Percentiles rank a stretch among this genome's conserved stretches.
phyloP scores from a whole-genome alignment of 1,139 yeast species.

The Suhomyces atakaporum region DNA sequence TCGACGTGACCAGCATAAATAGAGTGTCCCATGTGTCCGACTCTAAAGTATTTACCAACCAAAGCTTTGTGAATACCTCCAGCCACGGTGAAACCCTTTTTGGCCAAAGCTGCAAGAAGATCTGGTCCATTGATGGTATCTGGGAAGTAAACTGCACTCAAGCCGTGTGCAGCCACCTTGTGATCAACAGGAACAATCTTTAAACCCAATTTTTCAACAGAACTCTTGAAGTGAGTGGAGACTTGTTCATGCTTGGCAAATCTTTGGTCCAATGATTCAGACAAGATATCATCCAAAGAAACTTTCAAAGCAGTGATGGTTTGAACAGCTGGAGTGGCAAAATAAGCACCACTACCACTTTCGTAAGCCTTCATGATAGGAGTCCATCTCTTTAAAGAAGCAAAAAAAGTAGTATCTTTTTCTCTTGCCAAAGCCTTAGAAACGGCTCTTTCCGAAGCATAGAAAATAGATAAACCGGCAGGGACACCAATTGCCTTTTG shows the following conservation, averaged over 20 bases:
- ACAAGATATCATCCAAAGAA: constrained; percentile 72
- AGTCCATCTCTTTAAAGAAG: constrained; percentile 81
- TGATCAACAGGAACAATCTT: constrained; percentile 64
- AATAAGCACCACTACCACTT: constrained; percentile 78
- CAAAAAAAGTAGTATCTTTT: constrained; percentile 65
- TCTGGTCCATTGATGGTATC: constrained; percentile 70
- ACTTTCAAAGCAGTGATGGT: constrained; percentile 78
- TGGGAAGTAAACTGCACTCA: constrained; percentile 86
- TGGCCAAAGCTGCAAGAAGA: constrained; percentile 53
- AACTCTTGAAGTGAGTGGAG: constrained; percentile 66
- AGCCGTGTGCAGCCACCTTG: constrained; percentile 78
- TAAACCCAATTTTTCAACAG: constrained; percentile 59
- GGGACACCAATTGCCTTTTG: constrained; percentile 97
- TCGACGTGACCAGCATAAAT: constrained; percentile 48
- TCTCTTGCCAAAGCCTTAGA: constrained; percentile 56
- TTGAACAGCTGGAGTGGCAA: constrained; percentile 94
- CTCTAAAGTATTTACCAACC: constrained; percentile 81
- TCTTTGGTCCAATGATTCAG: constrained; percentile 59
- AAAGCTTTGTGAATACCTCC: constrained; percentile 89
- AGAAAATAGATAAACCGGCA: constrained; percentile 81
- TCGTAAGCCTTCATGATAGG: constrained; percentile 91
- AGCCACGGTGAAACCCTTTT: constrained; percentile 78
- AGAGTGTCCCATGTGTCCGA: constrained; percentile 89
- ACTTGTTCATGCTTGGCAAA: constrained; percentile 62
- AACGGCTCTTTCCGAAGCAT: constrained; percentile 76